Conservation (phyloP, 2,329 filamentous ascomycete genomes). For the Fusarium sp. region DNA sequence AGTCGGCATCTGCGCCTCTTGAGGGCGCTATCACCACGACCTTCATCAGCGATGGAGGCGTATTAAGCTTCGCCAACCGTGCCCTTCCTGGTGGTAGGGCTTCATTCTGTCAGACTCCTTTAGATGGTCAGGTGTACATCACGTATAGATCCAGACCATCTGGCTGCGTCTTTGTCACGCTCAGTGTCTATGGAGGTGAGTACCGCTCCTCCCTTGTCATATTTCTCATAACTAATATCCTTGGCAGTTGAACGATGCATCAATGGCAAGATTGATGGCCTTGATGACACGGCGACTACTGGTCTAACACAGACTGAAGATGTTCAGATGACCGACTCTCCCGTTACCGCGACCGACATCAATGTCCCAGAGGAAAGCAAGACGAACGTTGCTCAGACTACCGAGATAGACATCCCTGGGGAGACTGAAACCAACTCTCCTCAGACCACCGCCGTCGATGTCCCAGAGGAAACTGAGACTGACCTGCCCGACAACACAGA, state of each 20-base stretch:
- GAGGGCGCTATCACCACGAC: background rate
- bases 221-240: background rate
- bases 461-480: background rate
- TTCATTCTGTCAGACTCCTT: conserved; percentile 1
- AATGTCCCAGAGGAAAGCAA: background rate
- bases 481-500: background rate
- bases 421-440: rapidly evolving
- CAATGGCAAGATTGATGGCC: background rate
- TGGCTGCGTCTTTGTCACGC: background rate
- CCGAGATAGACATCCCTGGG: background rate
- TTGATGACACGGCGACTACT: background rate
- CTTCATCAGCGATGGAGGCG: background rate
- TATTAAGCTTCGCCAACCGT: background rate
- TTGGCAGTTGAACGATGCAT: conserved; percentile 3
- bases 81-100: background rate
- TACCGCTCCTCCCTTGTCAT: rapidly evolving
- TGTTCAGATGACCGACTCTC: rapidly evolving
- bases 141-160: background rate
- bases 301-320: background rate
- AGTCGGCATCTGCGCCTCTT: background rate
- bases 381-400: rapidly evolving
- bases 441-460: rapidly evolving
- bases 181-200: background rate
- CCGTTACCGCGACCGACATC: background rate
- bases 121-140: conserved; percentile 9